Evolutionary conservation across 208 protist genomes (phyloP), one percentile per base, ranked within the genome.

Genomic region (Trypanosoma avium): DNA sequence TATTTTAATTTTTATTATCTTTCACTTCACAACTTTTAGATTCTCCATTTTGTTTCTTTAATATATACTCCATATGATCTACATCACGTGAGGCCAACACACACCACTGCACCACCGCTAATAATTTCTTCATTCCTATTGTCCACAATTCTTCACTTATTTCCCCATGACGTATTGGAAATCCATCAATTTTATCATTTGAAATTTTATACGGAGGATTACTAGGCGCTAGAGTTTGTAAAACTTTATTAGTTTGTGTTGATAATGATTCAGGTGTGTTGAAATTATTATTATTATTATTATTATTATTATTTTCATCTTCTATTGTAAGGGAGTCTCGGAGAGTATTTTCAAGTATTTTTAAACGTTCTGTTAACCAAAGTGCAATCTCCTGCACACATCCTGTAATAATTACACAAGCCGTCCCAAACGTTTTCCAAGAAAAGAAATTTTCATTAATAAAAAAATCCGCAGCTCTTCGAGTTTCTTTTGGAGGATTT

Each of bases 41-140:
- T n/a, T 12, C 47, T 66, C 22, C 21, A n/a, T n/a, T n/a, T n/a
- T n/a, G n/a, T n/a, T n/a, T n/a, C n/a, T n/a, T 24, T 66, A 77
- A 27, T 26, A 59, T 19, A 5, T 47, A 47, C 38, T 49, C 42
- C 38, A 89, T 54, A 10, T 71, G 70, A 61, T 84, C 66, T 22
- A 94, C 63, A 60, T 79, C 81, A 12, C 61, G 40, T 22, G 82
- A 88, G 19, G 76, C 90, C 26, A 64, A 27, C 54, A 84, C 71
- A 55, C 86, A 93, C 87, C 90, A 95, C 72, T 78, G 76, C 45
- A 93, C 78, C 24, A 89, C 79, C 10, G 70, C 70, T 53, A 93
- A 60, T 29, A 95, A 55, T 66, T 91, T 87, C 65, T 86, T 84
- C 86, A 93, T 92, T 13, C 69, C 86, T 6, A 92, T 33, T 9